phyloP scores from a whole-genome alignment of 2,329 filamentous ascomycete species.

The Allantophomopsis cytisporea region DNA sequence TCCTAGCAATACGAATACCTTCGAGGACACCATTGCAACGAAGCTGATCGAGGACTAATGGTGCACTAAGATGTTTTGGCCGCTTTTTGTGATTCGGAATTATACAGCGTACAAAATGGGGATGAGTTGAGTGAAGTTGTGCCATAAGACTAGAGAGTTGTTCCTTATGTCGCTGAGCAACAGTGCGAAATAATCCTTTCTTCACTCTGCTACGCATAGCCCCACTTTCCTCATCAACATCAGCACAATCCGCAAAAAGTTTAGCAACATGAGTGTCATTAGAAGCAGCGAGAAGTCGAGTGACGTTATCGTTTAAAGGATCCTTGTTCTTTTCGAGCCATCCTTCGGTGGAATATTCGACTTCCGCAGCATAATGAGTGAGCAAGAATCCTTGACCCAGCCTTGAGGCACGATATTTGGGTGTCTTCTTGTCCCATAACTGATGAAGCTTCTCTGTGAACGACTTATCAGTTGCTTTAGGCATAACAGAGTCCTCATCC shows the following conservation, averaged over 20 bases:
- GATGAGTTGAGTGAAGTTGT: constrained; percentile 89
- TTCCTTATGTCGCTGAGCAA: constrained; percentile 94
- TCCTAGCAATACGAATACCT: constrained; percentile 91
- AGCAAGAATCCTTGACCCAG: constrained; percentile 87
- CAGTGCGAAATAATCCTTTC: constrained; percentile 92
- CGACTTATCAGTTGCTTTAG: constrained; percentile 90
- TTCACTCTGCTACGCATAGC: constrained; percentile 72
- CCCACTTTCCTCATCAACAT: constrained; percentile 59
- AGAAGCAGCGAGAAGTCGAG: constrained; percentile 72
- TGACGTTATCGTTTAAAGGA: constrained; percentile 93
- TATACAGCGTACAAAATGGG: constrained; percentile 96
- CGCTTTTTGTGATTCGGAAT: constrained; percentile 96
- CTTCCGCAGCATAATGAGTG: constrained; percentile 94
- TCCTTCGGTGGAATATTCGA: constrained; percentile 87
- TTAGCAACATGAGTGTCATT: constrained; percentile 70
- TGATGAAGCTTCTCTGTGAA: constrained; percentile 98
- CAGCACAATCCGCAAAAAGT: constrained; percentile 80
- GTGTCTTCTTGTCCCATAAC: constrained; percentile 90
- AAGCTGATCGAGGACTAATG: constrained; percentile 93
- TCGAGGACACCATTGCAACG: constrained; percentile 98
- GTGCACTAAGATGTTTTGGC: constrained; percentile 81
- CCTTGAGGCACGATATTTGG: constrained; percentile 81
- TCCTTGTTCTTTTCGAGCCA: constrained; percentile 99
- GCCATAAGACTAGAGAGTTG: constrained; percentile 94
- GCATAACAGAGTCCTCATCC: constrained; percentile 97